These are phyloP conservation scores for Epichloe brachyelytri DNA, from an alignment of 2,329 filamentous ascomycete species.

Conservation along the genomic window DNA sequence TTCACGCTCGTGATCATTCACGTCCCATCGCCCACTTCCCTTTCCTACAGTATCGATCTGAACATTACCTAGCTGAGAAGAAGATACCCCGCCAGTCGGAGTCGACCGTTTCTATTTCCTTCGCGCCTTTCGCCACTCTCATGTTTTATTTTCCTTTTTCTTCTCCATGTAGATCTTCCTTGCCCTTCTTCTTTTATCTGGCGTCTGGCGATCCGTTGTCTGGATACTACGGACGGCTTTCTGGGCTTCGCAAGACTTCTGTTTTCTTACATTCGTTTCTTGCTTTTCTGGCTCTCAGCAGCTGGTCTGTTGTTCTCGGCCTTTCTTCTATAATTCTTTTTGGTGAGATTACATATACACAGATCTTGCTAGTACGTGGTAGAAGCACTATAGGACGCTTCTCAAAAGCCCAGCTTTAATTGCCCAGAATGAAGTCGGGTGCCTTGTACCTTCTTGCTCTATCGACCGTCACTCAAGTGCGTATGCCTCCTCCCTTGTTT, in stretches of 20 bases:
- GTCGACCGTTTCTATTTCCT: background rate
- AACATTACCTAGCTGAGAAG: background rate
- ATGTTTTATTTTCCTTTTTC: background rate
- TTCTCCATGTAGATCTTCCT: background rate
- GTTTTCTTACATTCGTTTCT: background rate
- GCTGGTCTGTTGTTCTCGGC: slow-evolving; percentile 3
- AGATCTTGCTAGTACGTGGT: background rate
- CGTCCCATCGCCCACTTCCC: no score
- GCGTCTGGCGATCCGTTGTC: background rate
- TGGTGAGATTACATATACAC: no score
- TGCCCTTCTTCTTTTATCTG: background rate
- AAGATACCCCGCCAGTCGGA: background rate
- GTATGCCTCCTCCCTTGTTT: background rate
- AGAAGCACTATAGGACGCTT: background rate
- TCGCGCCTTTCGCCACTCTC: background rate
- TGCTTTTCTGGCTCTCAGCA: background rate
- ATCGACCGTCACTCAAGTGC: slow-evolving; percentile 10
- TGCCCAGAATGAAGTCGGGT: slow-evolving; percentile 10
- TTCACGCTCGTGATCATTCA: background rate
- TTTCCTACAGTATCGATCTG: background rate
- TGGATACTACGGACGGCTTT: background rate
- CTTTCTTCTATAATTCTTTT: background rate
- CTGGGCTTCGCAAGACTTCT: background rate
- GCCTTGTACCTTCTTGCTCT: slow-evolving; percentile 10
- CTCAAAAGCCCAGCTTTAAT: background rate